Conservation (phyloP, 2,329 filamentous ascomycete species). For the Fusarium begoniae region DNA sequence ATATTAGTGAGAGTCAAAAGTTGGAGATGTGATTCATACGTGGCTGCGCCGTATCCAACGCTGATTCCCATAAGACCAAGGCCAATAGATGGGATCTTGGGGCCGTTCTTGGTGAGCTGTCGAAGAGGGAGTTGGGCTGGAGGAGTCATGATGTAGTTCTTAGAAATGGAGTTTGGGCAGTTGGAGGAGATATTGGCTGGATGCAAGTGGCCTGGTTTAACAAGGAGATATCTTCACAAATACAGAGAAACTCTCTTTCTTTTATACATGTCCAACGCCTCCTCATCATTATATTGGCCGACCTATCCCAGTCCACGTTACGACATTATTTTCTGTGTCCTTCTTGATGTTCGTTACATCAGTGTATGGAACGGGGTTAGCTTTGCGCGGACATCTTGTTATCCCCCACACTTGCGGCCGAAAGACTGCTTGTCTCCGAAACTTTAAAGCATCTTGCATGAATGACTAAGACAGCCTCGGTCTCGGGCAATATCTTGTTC, state of each 20-base stretch:
- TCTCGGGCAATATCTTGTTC: background rate
- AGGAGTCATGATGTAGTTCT: constrained; percentile 27
- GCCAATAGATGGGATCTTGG: constrained; percentile 59
- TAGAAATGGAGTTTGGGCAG: background rate
- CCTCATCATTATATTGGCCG: background rate
- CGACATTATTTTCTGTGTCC: background rate
- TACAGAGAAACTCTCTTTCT: background rate
- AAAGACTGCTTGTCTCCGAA: constrained; percentile 24
- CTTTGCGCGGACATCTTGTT: background rate
- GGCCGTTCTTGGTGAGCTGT: constrained; percentile 60
- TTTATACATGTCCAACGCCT: constrained; percentile 8
- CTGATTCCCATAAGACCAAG: constrained; percentile 64
- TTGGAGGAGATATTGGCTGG: background rate
- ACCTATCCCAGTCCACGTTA: background rate
- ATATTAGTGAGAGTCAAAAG: background rate
- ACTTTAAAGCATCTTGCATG: constrained; percentile 15
- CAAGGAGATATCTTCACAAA: background rate
- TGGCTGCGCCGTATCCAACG: constrained; percentile 47
- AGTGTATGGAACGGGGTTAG: background rate
- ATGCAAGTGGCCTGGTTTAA: background rate
- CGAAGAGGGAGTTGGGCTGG: constrained; percentile 32
- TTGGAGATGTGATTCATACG: constrained; percentile 20
- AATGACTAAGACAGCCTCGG: constrained; percentile 29
- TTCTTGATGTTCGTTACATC: background rate
- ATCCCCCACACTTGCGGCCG: constrained; percentile 7